A percentile compares a stretch with the other conserved stretches of the same genome.
Evolutionary conservation across 78 protist species (phyloP).

Genomic region (Neovahlkampfia damariscottae): DNA sequence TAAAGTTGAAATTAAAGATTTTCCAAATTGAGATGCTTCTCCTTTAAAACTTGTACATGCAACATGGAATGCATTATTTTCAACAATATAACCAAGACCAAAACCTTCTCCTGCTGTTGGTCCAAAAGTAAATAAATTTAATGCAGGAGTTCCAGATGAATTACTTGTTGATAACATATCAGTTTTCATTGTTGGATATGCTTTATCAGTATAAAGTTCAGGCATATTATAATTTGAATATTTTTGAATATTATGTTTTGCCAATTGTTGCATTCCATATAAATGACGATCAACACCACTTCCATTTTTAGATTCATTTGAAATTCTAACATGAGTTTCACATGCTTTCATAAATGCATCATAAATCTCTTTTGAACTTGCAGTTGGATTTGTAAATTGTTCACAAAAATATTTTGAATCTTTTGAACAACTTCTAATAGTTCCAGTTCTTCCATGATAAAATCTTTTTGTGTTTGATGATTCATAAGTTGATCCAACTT

Average conservation of each 20-base stretch:
- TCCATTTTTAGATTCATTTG: conserved; percentile 16
- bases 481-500: conserved; percentile 36
- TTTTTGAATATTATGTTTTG: background rate
- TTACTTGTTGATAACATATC: conserved; percentile 12
- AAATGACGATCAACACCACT: conserved; percentile 35
- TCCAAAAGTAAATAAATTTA: conserved; percentile 30
- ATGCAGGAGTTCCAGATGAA: conserved; percentile 18
- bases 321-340: conserved; percentile 5
- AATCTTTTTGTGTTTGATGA: conserved; percentile 34
- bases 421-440: conserved; percentile 30
- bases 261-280: conserved; percentile 11
- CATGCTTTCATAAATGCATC: background rate
- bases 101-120: conserved; percentile 42
- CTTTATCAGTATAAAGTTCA: background rate
- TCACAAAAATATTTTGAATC: background rate
- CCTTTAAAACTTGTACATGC: too few relatives aligned
- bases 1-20: too few relatives aligned
- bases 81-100: conserved; percentile 43
- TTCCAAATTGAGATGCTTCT: too few relatives aligned
- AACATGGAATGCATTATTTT: too few relatives aligned
- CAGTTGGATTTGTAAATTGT: background rate
- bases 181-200: background rate
- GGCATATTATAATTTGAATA: background rate
- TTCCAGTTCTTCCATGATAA: conserved; percentile 55
- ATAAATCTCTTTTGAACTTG: background rate